phyloP scores from a whole-genome alignment of 441 rosid genomes.

The Gossypium aridum region DNA sequence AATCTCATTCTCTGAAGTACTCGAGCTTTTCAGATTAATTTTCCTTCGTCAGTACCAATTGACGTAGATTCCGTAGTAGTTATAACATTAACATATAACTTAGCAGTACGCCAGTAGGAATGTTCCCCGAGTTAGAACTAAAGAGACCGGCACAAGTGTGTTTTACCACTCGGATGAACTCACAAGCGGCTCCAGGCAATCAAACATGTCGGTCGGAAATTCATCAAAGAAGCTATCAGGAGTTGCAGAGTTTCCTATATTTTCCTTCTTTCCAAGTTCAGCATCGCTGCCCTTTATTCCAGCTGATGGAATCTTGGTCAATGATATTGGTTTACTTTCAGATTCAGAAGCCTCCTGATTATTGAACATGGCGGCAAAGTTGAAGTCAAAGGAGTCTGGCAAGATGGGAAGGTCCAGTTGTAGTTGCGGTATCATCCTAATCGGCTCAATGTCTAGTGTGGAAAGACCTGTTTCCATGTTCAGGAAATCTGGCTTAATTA shows the following conservation, averaged over 20 bases:
- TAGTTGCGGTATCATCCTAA: constrained; percentile 4
- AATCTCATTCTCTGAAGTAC: too few species aligned
- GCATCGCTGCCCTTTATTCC: not conserved
- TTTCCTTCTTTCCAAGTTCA: not conserved
- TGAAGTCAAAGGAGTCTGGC: not conserved
- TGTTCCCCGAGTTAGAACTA: not conserved
- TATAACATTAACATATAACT: not conserved
- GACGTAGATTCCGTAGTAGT: not conserved
- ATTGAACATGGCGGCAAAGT: not conserved
- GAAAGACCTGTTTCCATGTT: constrained; percentile 7
- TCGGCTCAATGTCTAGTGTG: not conserved
- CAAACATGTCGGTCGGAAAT: constrained; percentile 14
- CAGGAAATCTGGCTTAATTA: constrained; percentile 9
- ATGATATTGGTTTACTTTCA: not conserved
- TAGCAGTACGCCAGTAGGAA: not conserved
- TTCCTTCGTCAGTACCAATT: not conserved
- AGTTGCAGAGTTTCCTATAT: not conserved
- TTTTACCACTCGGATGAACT: constrained; percentile 8
- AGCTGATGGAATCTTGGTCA: not conserved
- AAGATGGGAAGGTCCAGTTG: constrained; percentile 11
- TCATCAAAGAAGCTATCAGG: constrained; percentile 14
- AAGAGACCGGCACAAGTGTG: not conserved
- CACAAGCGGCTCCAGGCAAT: constrained; percentile 9
- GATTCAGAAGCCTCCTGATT: not conserved
- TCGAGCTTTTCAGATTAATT: not conserved